phyloP scores from a whole-genome alignment of 805 yeast genomes.

The Spencermartinsiella europaea region DNA sequence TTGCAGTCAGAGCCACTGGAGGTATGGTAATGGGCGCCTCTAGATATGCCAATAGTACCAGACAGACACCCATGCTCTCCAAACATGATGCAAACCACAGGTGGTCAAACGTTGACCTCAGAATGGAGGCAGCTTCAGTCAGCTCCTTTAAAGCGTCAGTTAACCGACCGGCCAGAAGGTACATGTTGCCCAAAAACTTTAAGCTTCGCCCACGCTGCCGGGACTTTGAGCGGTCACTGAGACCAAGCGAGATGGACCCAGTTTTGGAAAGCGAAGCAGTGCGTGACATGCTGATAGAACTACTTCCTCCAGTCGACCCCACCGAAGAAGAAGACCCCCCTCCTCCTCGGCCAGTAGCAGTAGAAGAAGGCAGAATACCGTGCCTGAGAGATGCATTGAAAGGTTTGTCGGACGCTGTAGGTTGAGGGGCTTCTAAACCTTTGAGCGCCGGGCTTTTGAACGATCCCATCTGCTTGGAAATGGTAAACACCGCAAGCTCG shows the following conservation, averaged over 20 bases:
- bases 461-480: slow-evolving; percentile 72
- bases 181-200: slow-evolving; percentile 72
- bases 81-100: slow-evolving; percentile 86
- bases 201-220: slow-evolving; percentile 66
- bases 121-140: slow-evolving; percentile 60
- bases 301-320: not conserved
- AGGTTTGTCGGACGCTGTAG: slow-evolving; percentile 11
- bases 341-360: not conserved
- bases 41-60: slow-evolving; percentile 54
- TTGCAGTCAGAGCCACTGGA: slow-evolving; percentile 17
- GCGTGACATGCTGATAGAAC: not conserved
- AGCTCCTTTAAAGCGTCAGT: slow-evolving; percentile 65
- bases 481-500: slow-evolving; percentile 57
- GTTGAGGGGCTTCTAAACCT: slow-evolving; percentile 19
- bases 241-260: slow-evolving; percentile 32
- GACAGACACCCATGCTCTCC: slow-evolving; percentile 71
- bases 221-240: slow-evolving; percentile 36
- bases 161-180: slow-evolving; percentile 73
- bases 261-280: slow-evolving; percentile 19
- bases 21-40: slow-evolving; percentile 43
- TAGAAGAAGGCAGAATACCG: slow-evolving; percentile 1
- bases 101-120: slow-evolving; percentile 63
- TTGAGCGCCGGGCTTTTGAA: slow-evolving; percentile 66
- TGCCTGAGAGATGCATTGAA: slow-evolving; percentile 10
- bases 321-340: not conserved